Evolutionary conservation across 75 land plant genomes (phyloP).

Genomic region (Sequoia sempervirens): DNA sequence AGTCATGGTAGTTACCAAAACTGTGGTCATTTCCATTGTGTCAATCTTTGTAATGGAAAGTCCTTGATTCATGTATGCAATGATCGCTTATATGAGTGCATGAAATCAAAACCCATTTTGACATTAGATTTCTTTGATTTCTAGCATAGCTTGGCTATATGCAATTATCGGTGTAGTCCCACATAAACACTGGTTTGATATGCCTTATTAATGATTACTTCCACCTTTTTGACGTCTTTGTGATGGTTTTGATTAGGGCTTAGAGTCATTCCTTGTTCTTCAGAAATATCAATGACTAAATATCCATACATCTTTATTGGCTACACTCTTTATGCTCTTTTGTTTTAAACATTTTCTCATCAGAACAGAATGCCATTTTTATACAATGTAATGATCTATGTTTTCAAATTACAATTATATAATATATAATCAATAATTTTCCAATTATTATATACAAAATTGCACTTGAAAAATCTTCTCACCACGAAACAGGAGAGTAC

Average conservation of each 20-base stretch:
- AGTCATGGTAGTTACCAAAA: background rate
- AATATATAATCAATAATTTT: too few relatives aligned
- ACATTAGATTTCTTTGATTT: background rate
- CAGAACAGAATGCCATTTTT: too few relatives aligned
- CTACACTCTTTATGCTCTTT: too few relatives aligned
- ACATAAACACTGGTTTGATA: background rate
- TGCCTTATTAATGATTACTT: background rate
- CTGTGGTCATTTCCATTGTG: background rate
- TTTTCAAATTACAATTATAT: too few relatives aligned
- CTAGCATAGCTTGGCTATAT: background rate
- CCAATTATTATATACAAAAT: too few relatives aligned
- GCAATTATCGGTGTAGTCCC: background rate
- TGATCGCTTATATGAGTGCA: background rate
- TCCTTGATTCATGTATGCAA: background rate
- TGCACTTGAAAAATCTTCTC: too few relatives aligned
- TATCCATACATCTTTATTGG: too few relatives aligned
- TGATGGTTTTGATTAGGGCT: background rate
- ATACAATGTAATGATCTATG: too few relatives aligned
- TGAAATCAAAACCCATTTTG: background rate
- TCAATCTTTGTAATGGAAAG: background rate
- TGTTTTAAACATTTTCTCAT: too few relatives aligned
- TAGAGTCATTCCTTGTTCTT: background rate
- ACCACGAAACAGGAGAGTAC: too few relatives aligned
- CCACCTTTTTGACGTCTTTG: background rate
- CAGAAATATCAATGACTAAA: background rate